These are phyloP conservation scores for Leucosporidium yakuticum DNA, from an alignment of 768 basidiomycete genomes.

Conservation along the genomic window DNA sequence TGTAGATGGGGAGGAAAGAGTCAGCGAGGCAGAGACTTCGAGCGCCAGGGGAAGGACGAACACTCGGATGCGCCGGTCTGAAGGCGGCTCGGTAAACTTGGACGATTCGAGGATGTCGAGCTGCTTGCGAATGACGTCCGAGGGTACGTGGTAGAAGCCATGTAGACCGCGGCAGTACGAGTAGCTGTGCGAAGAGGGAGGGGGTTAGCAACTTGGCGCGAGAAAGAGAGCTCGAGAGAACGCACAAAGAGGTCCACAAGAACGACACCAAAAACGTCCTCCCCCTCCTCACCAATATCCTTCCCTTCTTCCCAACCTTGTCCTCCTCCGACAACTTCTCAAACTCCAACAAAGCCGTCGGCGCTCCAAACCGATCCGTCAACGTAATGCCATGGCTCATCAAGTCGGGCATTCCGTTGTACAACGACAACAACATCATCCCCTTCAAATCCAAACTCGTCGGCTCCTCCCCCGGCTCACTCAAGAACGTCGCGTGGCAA, in stretches of 20 bases:
- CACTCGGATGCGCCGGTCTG: conserved; percentile 22
- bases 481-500: conserved; percentile 12
- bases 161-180: conserved; percentile 15
- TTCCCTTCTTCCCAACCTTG: conserved; percentile 1
- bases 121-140: conserved; percentile 8
- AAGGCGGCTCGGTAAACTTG: not conserved
- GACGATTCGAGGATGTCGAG: conserved; percentile 17
- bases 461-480: not conserved
- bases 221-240: not conserved
- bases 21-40: not conserved
- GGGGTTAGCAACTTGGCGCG: not conserved
- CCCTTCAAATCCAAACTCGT: conserved; percentile 15
- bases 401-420: conserved; percentile 20
- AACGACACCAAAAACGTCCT: conserved; percentile 14
- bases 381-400: conserved; percentile 10
- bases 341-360: conserved; percentile 12
- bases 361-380: conserved; percentile 9
- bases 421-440: conserved; percentile 19
- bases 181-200: conserved; percentile 14
- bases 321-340: conserved; percentile 17
- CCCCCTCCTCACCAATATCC: conserved; percentile 1
- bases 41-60: not conserved
- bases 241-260: conserved; percentile 26
- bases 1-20: not conserved
- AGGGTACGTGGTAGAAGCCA: conserved; percentile 2